phyloP scores from a whole-genome alignment of 164 flowering plant species.

The Akebia trifoliata region DNA sequence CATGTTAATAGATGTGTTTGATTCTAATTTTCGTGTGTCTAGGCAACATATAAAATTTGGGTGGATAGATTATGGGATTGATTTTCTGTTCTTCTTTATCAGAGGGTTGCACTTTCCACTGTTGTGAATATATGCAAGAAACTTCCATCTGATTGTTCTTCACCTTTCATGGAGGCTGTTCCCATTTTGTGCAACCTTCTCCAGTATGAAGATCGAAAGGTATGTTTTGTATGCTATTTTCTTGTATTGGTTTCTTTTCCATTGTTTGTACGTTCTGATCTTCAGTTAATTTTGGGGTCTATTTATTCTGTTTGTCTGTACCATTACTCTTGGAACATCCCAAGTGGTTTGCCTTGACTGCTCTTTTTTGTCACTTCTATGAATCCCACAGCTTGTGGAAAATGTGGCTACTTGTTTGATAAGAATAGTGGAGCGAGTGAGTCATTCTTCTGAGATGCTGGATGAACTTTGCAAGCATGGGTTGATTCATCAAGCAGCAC shows the following conservation, averaged over 20 bases:
- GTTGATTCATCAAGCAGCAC: slow-evolving; percentile 51
- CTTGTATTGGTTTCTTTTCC: background rate
- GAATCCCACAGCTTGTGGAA: slow-evolving; percentile 64
- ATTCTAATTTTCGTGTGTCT: background rate
- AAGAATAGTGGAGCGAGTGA: slow-evolving; percentile 47
- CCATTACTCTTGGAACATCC: background rate
- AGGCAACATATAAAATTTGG: background rate
- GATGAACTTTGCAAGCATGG: slow-evolving; percentile 73
- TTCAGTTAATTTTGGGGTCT: no score
- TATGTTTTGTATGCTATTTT: slow-evolving; percentile 9
- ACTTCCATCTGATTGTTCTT: slow-evolving; percentile 59
- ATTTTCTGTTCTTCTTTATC: slow-evolving; percentile 9
- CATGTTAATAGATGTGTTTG: background rate
- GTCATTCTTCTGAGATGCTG: slow-evolving; percentile 50
- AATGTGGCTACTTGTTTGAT: slow-evolving; percentile 63
- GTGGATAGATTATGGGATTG: background rate
- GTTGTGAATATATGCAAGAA: slow-evolving; percentile 83
- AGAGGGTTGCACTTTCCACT: slow-evolving; percentile 84
- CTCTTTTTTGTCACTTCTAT: background rate
- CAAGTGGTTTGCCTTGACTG: background rate
- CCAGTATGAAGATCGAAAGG: slow-evolving; percentile 85
- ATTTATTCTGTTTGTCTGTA: background rate
- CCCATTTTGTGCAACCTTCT: slow-evolving; percentile 84
- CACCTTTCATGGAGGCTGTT: slow-evolving; percentile 71
- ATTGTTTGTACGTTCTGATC: background rate